phyloP scores from a whole-genome alignment of 2,329 filamentous ascomycete genomes.

The Trichoderma afroharzianum region DNA sequence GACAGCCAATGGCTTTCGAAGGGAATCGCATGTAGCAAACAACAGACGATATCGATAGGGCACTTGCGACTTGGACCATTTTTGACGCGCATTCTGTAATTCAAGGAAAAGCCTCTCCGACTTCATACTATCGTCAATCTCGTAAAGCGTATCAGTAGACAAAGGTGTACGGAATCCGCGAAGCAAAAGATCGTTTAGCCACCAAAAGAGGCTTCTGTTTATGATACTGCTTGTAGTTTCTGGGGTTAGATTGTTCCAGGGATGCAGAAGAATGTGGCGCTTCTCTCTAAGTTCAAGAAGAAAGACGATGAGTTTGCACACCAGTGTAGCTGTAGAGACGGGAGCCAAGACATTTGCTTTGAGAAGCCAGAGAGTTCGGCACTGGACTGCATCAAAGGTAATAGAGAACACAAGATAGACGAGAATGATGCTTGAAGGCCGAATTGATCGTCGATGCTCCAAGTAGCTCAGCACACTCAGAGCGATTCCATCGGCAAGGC shows the following conservation, averaged over 20 bases:
- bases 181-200: conserved; percentile 31
- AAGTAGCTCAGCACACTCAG: conserved; percentile 20
- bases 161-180: conserved; percentile 22
- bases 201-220: conserved; percentile 33
- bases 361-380: conserved; percentile 32
- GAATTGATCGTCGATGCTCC: conserved; percentile 27
- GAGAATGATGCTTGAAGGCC: conserved; percentile 31
- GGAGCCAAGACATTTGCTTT: conserved; percentile 21
- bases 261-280: conserved; percentile 21
- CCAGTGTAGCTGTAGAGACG: conserved; percentile 26
- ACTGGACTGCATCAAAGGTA: conserved; percentile 29
- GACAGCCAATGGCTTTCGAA: conserved; percentile 18
- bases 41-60: conserved; percentile 13
- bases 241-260: conserved; percentile 23
- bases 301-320: conserved; percentile 28
- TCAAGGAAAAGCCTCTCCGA: conserved; percentile 17
- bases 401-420: conserved; percentile 30
- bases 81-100: conserved; percentile 5
- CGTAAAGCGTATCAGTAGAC: conserved; percentile 17
- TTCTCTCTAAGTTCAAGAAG: conserved; percentile 31
- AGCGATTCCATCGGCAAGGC: not conserved
- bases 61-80: not conserved
- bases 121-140: conserved; percentile 18
- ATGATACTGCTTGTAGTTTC: conserved; percentile 34
- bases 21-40: not conserved